phyloP scores from a whole-genome alignment of 805 yeast genomes.

The Grigorovia yakushimaensis region DNA sequence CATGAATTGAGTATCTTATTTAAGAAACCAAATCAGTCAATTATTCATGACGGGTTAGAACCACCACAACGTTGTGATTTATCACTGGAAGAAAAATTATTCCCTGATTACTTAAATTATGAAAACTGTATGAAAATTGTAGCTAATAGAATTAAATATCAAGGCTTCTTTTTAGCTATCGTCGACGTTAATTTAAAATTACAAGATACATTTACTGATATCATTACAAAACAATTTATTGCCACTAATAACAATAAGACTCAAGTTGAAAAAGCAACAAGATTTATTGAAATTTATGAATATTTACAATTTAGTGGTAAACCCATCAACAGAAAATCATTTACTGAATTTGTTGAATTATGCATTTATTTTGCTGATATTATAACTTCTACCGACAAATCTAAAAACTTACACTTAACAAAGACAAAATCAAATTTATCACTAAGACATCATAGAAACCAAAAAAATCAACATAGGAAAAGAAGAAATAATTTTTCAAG shows the following conservation, averaged over 20 bases:
- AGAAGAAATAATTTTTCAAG: background rate
- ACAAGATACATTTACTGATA: constrained; percentile 21
- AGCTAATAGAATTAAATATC: constrained; percentile 47
- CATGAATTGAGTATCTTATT: constrained; percentile 33
- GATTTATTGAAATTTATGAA: constrained; percentile 52
- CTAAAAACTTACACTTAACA: background rate
- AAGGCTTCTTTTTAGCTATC: constrained; percentile 32
- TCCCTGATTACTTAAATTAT: constrained; percentile 34
- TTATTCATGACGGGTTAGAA: constrained; percentile 45
- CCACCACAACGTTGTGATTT: constrained; percentile 31
- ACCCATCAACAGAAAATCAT: constrained; percentile 47
- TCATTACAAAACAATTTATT: constrained; percentile 15
- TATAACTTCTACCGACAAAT: constrained; percentile 11
- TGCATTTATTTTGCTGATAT: constrained; percentile 29
- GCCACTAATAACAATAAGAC: constrained; percentile 5
- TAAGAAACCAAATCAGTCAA: constrained; percentile 32
- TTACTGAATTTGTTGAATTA: constrained; percentile 47
- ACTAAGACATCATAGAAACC: background rate
- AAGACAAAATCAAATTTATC: background rate
- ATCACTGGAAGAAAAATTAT: constrained; percentile 10
- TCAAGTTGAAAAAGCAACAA: constrained; percentile 14
- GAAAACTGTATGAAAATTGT: constrained; percentile 53
- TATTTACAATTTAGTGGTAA: constrained; percentile 55
- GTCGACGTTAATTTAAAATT: constrained; percentile 20
- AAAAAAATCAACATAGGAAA: background rate